Base-by-base conservation (phyloP, 768 basidiomycete species). In the Mycena filopes region DNA sequence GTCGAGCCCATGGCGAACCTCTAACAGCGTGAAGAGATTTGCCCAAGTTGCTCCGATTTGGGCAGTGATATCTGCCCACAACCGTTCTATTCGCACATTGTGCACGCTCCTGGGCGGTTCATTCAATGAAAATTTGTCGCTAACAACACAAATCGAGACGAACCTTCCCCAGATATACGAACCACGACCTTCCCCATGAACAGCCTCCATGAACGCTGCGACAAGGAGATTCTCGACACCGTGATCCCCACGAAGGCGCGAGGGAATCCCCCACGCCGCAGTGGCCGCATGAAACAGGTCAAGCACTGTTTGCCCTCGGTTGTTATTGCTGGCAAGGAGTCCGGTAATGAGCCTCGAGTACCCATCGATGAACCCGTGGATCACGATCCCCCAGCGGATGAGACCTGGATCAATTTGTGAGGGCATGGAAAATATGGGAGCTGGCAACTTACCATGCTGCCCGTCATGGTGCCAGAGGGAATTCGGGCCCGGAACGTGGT, bases 41-140 rank as follows among this genome's bases (percentile, higher is more conserved):
- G 78, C 75, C 81, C 82, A 83, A 29, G 78, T 81, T 20, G 48
- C 36, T 0, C 78, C 78, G 60, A 79, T 69, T 0, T 74, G 75
- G 18, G 29, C 12, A 0, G 77, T 81, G 21, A 82, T 72, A 46
- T 82, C 78, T 15, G 71, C 70, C 80, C 81, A 83, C 0, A 82
- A 68, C 1, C 76, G 65, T 50, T 83, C 79, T 36, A 82, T 79
- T 0, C 77, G 68, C 16, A 75, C 78, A 53, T 82, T 83, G 59
- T 82, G 80, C 10, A 82, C 77, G 66, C 76, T 77, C 50, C 79
- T 81, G n/a, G n/a, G n/a, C n/a, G n/a, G n/a, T n/a, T n/a, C n/a
- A n/a, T n/a, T n/a, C n/a, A n/a, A n/a, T n/a, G n/a, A n/a, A n/a
- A n/a, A n/a, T n/a, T n/a, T 12, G 15, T 36, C n/a, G n/a, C n/a